Evolutionary conservation across 1,139 yeast species (phyloP), one percentile per base, ranked within the genome.

Genomic region (Saccharomyces hybrid): DNA sequence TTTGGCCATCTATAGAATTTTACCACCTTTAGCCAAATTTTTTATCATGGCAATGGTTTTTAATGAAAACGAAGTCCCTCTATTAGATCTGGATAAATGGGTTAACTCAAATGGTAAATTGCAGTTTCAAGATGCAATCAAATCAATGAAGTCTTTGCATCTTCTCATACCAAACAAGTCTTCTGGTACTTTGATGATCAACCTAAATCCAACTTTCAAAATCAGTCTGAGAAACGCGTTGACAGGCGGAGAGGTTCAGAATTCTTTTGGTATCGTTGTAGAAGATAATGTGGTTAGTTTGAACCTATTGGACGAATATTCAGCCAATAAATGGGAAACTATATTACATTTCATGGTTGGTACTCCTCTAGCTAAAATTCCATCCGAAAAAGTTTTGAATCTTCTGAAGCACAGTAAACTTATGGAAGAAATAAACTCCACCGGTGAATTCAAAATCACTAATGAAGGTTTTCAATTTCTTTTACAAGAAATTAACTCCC

Each of bases 321-420:
- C 97, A 9, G 80, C 89, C 7, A 80, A 79, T 50, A 88, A 87
- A 66, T 93, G 99, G 99, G 99, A 95, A 69, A 83, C 89, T 4
- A 93, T 95, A 62, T 76, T 95, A 63, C 99, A 95, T 75, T 93
- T 86, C 72, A 93, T 93, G 98, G 99, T 93, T 49, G 98, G 98
- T 2, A 88, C 97, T 0, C 86, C 86, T 55, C 73, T 83, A 50
- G 74, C 82, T 21, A 75, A 76, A 9, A 74, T 79, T 2, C 96
- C 96, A 4, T 83, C 88, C 38, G 76, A 78, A 27, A 86, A 88
- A 21, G 93, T 86, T 1, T 71, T 86, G 48, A 79, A 82, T 38
- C 71, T 86, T 24, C 71, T 86, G 50, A 78, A 79, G 59, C 89
- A 84, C 73, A 87, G 96, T 56, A 93, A 91, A 2, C 75, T 93